Evolutionary conservation across 2,329 filamentous ascomycete genomes (phyloP).

Genomic region (Sclerotinia spermophila): DNA sequence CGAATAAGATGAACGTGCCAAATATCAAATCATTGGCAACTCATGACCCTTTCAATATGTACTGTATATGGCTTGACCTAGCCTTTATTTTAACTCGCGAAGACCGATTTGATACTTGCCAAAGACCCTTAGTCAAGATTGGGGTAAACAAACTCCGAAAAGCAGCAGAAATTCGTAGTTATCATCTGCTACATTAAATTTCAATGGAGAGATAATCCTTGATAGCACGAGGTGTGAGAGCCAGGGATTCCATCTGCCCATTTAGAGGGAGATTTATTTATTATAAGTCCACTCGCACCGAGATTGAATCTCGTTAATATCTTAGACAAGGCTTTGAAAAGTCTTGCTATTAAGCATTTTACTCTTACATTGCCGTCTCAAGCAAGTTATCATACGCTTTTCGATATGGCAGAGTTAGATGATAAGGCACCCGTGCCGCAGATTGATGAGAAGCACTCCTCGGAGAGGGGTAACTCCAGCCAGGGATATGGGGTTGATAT

Average conservation of each 20-base stretch:
- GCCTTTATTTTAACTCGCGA: background rate
- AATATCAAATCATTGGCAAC: background rate
- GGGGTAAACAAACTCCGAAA: background rate
- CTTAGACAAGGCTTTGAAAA: background rate
- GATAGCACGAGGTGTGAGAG: background rate
- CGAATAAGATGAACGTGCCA: background rate
- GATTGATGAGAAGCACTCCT: background rate
- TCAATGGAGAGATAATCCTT: background rate
- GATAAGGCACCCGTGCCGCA: background rate
- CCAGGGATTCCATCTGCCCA: background rate
- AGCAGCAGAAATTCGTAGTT: background rate
- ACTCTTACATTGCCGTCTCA: background rate
- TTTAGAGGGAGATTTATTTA: background rate
- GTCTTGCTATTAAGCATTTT: background rate
- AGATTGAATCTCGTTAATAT: background rate
- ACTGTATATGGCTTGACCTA: background rate
- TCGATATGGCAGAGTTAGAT: background rate
- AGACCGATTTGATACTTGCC: background rate
- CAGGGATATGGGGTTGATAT: constrained; percentile 2
- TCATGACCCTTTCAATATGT: background rate
- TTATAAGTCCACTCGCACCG: background rate
- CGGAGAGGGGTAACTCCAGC: background rate
- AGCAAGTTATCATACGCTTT: background rate
- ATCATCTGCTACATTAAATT: background rate
- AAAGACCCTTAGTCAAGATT: background rate